Conservation (phyloP, 257 asterid species). For the Salvia rosmarinus region DNA sequence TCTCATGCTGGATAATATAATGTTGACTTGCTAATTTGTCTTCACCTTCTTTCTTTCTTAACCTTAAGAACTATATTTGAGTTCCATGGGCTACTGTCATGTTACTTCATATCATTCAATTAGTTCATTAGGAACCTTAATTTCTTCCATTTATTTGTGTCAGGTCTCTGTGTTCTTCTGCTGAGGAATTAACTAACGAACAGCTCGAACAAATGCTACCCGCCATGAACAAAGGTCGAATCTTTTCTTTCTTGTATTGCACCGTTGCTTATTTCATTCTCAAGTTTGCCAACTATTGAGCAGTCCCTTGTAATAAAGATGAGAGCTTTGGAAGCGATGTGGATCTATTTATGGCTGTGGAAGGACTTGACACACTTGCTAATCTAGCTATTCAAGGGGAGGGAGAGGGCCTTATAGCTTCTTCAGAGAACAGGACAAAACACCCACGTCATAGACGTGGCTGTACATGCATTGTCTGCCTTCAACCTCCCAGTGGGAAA, state of each 20-base stretch:
- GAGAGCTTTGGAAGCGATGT: constrained; percentile 47
- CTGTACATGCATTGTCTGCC: constrained; percentile 82
- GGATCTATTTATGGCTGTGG: constrained; percentile 48
- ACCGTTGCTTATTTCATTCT: neutral
- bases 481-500: constrained; percentile 83
- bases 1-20: too few species aligned
- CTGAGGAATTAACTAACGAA: constrained; percentile 64
- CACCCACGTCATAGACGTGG: constrained; percentile 82
- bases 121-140: constrained; percentile 12
- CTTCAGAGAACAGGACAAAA: constrained; percentile 57
- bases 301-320: constrained; percentile 55
- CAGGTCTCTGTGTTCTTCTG: constrained; percentile 77
- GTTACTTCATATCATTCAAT: neutral
- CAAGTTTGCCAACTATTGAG: constrained; percentile 15
- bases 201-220: constrained; percentile 62
- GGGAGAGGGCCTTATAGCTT: constrained; percentile 46
- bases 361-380: constrained; percentile 77
- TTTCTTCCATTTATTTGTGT: constrained; percentile 23
- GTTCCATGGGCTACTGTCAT: constrained; percentile 2
- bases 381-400: constrained; percentile 64
- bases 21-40: neutral
- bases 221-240: constrained; percentile 49
- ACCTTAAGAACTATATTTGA: neutral
- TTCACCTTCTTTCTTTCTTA: neutral
- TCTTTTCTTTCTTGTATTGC: constrained; percentile 13